These are phyloP conservation scores for Cairneyella variabilis DNA, from an alignment of 495 filamentous ascomycete genomes.

Conservation along the genomic window DNA sequence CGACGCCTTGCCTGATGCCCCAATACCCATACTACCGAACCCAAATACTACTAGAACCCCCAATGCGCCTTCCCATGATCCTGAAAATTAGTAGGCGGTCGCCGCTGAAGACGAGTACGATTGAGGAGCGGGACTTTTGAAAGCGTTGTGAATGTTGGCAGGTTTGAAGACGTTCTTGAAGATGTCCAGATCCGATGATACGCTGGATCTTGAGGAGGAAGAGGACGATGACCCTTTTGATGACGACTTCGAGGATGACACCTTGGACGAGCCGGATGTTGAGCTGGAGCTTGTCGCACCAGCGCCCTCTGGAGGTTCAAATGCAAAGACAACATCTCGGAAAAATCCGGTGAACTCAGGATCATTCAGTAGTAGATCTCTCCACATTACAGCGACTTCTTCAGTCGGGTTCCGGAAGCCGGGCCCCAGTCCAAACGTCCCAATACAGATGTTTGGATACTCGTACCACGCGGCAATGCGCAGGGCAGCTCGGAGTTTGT, in stretches of 20 bases:
- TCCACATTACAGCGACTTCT: slow-evolving; percentile 67
- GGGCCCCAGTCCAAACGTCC: slow-evolving; percentile 67
- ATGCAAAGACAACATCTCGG: slow-evolving; percentile 65
- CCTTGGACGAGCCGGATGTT: slow-evolving; percentile 10
- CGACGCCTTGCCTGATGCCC: too few relatives aligned
- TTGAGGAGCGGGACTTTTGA: slow-evolving; percentile 7
- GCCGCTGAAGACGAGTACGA: too few relatives aligned
- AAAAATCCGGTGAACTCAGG: slow-evolving; percentile 64
- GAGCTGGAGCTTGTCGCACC: slow-evolving; percentile 2
- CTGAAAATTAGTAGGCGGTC: too few relatives aligned
- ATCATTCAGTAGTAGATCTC: slow-evolving; percentile 57
- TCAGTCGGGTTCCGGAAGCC: slow-evolving; percentile 64
- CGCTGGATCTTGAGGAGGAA: background rate
- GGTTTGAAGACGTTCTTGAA: slow-evolving; percentile 25
- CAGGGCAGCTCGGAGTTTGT: slow-evolving; percentile 66
- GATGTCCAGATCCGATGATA: slow-evolving; percentile 17
- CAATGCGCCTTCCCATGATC: too few relatives aligned
- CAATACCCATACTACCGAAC: too few relatives aligned
- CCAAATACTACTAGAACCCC: too few relatives aligned
- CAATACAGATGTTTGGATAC: slow-evolving; percentile 58
- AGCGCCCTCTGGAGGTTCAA: slow-evolving; percentile 37
- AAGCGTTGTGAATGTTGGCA: slow-evolving; percentile 16
- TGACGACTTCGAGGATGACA: slow-evolving; percentile 13
- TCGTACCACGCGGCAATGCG: slow-evolving; percentile 60
- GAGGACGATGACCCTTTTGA: slow-evolving; percentile 6